These are phyloP conservation scores for Berberis thunbergii DNA, from an alignment of 164 flowering plant genomes.

Conservation along the genomic window DNA sequence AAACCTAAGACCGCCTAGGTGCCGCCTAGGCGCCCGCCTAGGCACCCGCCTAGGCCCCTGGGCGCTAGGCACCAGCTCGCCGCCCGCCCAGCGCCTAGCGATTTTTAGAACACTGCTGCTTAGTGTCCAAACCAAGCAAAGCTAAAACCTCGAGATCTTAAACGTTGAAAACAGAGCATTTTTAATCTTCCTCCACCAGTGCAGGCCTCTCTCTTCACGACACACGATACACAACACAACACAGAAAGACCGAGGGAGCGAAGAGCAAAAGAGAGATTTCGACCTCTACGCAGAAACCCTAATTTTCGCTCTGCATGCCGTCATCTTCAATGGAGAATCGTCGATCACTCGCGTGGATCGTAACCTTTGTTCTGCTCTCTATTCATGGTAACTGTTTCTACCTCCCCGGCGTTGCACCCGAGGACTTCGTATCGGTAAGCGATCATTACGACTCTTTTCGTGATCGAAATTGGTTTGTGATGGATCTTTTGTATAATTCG, in stretches of 20 bases:
- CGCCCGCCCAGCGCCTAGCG: too few relatives aligned
- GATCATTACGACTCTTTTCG: neutral
- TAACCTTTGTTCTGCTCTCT: slow-evolving; percentile 23
- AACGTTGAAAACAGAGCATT: neutral
- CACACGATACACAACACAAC: neutral
- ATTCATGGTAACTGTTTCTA: slow-evolving; percentile 49
- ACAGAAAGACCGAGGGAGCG: slow-evolving; percentile 5
- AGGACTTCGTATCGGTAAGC: slow-evolving; percentile 56
- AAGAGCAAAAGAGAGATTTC: slow-evolving; percentile 6
- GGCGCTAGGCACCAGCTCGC: too few relatives aligned
- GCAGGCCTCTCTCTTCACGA: neutral
- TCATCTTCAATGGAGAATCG: slow-evolving; percentile 1
- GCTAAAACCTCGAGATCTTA: neutral
- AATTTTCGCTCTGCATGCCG: slow-evolving; percentile 2
- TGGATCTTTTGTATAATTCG: too few relatives aligned
- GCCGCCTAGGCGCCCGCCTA: too few relatives aligned
- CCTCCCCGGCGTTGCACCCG: slow-evolving; percentile 81
- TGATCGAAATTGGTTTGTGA: too few relatives aligned
- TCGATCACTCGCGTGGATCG: slow-evolving; percentile 12
- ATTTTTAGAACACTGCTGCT: too few relatives aligned
- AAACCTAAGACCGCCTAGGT: too few relatives aligned
- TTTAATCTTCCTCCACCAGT: neutral
- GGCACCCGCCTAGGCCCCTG: too few relatives aligned
- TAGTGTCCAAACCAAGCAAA: slow-evolving; percentile 9
- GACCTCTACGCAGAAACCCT: slow-evolving; percentile 1